Percentiles rank a stretch among this genome's conserved stretches.
Evolutionary conservation across 169 alveolate species (phyloP).

Genomic region (Haemoproteus tartakovskyi): DNA sequence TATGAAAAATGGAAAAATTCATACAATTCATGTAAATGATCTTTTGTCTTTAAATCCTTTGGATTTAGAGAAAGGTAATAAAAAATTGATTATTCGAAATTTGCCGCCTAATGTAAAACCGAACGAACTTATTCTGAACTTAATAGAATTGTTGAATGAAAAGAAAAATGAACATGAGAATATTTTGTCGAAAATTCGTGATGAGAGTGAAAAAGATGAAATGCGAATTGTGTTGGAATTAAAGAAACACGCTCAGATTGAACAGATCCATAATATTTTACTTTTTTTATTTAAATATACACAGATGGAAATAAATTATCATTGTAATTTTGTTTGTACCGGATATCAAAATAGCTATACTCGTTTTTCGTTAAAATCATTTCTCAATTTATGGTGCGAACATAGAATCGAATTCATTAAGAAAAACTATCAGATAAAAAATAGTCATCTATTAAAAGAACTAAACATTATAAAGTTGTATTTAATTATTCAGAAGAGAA

Average conservation of each 20-base stretch:
- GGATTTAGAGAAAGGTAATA: conserved; percentile 16
- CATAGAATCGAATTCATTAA: conserved; percentile 26
- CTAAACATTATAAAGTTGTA: conserved; percentile 26
- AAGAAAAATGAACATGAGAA: conserved; percentile 59
- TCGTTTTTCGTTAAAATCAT: conserved; percentile 51
- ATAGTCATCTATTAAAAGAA: conserved; percentile 26
- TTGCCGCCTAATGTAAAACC: conserved; percentile 70
- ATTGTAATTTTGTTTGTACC: conserved; percentile 65
- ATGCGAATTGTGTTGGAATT: conserved; percentile 68
- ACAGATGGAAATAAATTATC: conserved; percentile 46
- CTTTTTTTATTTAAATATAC: conserved; percentile 41
- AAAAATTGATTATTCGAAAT: conserved; percentile 51
- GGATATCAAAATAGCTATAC: conserved; percentile 53
- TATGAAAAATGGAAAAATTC: conserved; percentile 7
- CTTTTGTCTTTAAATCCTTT: background rate
- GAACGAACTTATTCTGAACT: conserved; percentile 31
- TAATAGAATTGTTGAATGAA: conserved; percentile 15
- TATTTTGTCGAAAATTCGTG: conserved; percentile 48
- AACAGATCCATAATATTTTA: conserved; percentile 40
- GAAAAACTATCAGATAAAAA: conserved; percentile 19
- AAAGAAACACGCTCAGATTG: conserved; percentile 39
- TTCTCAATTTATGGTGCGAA: conserved; percentile 40
- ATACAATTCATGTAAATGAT: conserved; percentile 19
- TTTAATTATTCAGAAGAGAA: conserved; percentile 41
- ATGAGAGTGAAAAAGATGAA: conserved; percentile 69